phyloP scores from a whole-genome alignment of 2,329 filamentous ascomycete species.

The Bipolaris bicolor region DNA sequence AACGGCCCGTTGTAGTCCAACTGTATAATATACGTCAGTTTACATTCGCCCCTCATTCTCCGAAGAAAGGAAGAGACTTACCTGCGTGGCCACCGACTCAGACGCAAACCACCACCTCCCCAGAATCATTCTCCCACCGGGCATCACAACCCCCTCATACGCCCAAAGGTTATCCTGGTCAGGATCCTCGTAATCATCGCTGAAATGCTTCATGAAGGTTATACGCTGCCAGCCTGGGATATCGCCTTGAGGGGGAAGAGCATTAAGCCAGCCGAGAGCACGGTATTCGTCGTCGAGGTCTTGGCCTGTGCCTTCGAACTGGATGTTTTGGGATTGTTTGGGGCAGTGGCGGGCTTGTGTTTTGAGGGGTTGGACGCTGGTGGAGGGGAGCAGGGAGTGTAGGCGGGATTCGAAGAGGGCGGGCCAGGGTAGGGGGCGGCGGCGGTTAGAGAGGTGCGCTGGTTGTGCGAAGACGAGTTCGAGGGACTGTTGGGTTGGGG shows the following conservation, averaged over 20 bases:
- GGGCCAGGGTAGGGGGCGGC: conserved; percentile 43
- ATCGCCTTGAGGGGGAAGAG: conserved; percentile 53
- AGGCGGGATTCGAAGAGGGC: conserved; percentile 50
- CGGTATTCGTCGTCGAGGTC: conserved; percentile 45
- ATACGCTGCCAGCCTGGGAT: conserved; percentile 62
- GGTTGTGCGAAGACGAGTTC: conserved; percentile 38
- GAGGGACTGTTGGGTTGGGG: conserved; percentile 39
- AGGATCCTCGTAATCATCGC: conserved; percentile 34
- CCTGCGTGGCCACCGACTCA: conserved; percentile 28
- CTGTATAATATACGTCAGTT: conserved; percentile 20
- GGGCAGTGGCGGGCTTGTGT: conserved; percentile 16
- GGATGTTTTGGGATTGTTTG: conserved; percentile 30
- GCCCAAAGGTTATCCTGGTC: conserved; percentile 53
- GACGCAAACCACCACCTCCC: conserved; percentile 56
- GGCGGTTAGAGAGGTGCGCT: conserved; percentile 14
- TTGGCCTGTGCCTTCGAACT: conserved; percentile 49
- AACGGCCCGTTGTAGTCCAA: conserved; percentile 35
- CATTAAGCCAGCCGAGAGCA: conserved; percentile 57
- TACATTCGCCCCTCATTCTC: too few species aligned
- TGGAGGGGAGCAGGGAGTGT: conserved; percentile 38
- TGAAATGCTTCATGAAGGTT: conserved; percentile 61
- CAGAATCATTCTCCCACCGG: conserved; percentile 55
- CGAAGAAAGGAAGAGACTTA: conserved; percentile 17
- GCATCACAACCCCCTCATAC: conserved; percentile 57
- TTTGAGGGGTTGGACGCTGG: conserved; percentile 8